phyloP scores from a whole-genome alignment of 2,329 filamentous ascomycete genomes.

The Sporothrix dimorphospora region DNA sequence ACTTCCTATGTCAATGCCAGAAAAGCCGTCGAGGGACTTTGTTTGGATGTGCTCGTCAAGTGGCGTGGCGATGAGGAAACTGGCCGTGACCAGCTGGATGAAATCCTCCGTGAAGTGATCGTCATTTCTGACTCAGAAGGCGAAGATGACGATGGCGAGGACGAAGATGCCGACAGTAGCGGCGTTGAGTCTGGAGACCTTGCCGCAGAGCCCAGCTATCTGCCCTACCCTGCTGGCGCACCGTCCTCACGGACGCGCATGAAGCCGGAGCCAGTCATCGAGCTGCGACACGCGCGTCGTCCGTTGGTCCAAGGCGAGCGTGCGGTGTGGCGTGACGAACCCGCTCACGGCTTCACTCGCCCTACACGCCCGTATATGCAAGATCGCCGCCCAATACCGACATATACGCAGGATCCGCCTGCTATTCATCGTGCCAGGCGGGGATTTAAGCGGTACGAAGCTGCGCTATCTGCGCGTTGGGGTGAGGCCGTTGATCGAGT shows the following conservation, averaged over 20 bases:
- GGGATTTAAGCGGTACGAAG: slow-evolving; percentile 53
- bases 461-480: slow-evolving; percentile 40
- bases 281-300: neutral
- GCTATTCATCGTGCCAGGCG: slow-evolving; percentile 34
- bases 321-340: slow-evolving; percentile 12
- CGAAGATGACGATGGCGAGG: slow-evolving; percentile 47
- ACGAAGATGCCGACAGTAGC: slow-evolving; percentile 39
- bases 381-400: no score
- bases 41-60: slow-evolving; percentile 68
- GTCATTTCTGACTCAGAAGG: slow-evolving; percentile 66
- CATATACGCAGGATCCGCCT: neutral
- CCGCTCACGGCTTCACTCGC: neutral
- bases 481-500: slow-evolving; percentile 40
- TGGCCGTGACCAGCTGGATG: slow-evolving; percentile 67
- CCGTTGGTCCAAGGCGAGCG: neutral
- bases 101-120: slow-evolving; percentile 67
- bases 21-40: slow-evolving; percentile 62
- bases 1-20: slow-evolving; percentile 63
- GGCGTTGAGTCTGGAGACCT: slow-evolving; percentile 28
- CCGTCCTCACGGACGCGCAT: neutral
- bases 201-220: slow-evolving; percentile 8
- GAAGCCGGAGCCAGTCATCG: neutral
- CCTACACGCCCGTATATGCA: neutral
- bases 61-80: slow-evolving; percentile 73
- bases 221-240: neutral